Conservation (phyloP, 1,284 basidiomycete genomes). For the Rhodotorula sp. region DNA sequence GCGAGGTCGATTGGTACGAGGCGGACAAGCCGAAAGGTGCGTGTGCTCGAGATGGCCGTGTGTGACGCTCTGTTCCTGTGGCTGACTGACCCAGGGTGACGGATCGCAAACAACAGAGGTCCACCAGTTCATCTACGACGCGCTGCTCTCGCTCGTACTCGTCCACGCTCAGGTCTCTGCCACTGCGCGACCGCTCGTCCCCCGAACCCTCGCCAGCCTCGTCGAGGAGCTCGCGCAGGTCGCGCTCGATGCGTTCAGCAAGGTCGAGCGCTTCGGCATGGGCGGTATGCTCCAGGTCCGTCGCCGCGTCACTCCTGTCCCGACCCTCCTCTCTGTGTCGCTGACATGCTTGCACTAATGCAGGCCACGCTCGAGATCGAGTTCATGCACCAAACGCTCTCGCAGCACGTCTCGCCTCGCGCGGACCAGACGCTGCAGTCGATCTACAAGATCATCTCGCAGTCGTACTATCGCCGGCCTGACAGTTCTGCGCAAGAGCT, state of each 20-base stretch:
- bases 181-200: constrained; percentile 72
- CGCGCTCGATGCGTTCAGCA: constrained; percentile 76
- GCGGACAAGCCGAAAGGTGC: constrained; percentile 43
- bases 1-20: constrained; percentile 84
- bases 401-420: constrained; percentile 74
- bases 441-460: constrained; percentile 90
- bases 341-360: too few species aligned
- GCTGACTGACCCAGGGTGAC: background rate
- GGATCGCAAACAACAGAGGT: constrained; percentile 62
- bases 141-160: constrained; percentile 80
- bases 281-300: constrained; percentile 94
- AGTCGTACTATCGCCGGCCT: constrained; percentile 73
- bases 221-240: constrained; percentile 80
- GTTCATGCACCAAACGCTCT: constrained; percentile 93
- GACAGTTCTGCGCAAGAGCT: constrained; percentile 52
- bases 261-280: constrained; percentile 87
- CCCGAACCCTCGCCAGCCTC: constrained; percentile 75
- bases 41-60: background rate
- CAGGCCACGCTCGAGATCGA: constrained; percentile 98
- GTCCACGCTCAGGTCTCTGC: constrained; percentile 87
- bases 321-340: too few species aligned
- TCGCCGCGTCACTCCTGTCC: constrained; percentile 48
- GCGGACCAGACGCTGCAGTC: constrained; percentile 81
- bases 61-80: background rate
- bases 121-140: constrained; percentile 88